Evolutionary conservation across 2,329 filamentous ascomycete genomes (phyloP).

Genomic region (Aureobasidium sp.): DNA sequence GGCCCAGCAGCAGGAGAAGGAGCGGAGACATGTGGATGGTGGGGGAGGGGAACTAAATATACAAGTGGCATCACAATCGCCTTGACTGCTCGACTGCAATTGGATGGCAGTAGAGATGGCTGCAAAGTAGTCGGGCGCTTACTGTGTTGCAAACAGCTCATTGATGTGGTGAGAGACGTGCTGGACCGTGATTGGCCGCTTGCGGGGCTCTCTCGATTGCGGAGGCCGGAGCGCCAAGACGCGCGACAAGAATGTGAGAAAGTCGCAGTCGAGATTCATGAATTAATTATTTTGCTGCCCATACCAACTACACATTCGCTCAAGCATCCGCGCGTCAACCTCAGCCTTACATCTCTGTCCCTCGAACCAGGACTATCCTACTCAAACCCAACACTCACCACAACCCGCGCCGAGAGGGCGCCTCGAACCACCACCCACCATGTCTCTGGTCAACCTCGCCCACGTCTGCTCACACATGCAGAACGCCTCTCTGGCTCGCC

Average conservation of each 20-base stretch:
- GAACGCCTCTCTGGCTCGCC: constrained; percentile 75
- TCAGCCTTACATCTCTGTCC: background rate
- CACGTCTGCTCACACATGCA: constrained; percentile 85
- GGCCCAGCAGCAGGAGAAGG: constrained; percentile 7
- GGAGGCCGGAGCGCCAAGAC: background rate
- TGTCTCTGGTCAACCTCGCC: constrained; percentile 67
- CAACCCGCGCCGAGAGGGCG: constrained; percentile 10
- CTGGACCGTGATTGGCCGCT: background rate
- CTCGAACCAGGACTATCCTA: no score
- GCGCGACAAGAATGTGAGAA: background rate
- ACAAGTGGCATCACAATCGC: background rate
- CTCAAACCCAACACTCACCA: background rate
- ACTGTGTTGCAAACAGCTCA: background rate
- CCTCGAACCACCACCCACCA: constrained; percentile 25
- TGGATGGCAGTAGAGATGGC: background rate
- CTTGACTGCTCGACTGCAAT: background rate
- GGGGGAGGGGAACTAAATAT: background rate
- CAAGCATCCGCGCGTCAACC: background rate
- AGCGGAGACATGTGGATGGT: constrained; percentile 8
- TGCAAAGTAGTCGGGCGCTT: constrained; percentile 2
- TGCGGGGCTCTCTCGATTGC: background rate
- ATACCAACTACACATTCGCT: background rate
- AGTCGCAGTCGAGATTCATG: background rate
- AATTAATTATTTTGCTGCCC: background rate
- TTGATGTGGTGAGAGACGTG: background rate